Conservation (phyloP, 495 filamentous ascomycete genomes). For the Antarctomyces pellizariae region DNA sequence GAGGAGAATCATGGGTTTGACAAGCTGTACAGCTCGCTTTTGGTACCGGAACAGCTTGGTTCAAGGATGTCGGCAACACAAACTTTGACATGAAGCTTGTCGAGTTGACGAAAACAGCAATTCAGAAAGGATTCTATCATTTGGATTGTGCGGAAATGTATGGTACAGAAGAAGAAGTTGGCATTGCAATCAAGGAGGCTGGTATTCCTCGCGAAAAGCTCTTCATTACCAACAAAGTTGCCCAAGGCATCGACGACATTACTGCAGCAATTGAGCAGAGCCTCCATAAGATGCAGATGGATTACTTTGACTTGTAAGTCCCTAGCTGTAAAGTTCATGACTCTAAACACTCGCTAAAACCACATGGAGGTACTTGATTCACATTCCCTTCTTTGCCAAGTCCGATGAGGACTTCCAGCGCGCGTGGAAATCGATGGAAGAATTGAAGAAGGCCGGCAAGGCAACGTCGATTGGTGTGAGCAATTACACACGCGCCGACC, state of each 20-base stretch:
- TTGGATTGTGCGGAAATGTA: background rate
- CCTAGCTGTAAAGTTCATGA: too few relatives aligned
- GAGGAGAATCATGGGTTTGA: too few relatives aligned
- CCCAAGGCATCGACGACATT: background rate
- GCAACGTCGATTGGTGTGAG: conserved; percentile 18
- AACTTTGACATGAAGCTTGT: background rate
- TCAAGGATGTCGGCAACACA: background rate
- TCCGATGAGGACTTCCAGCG: conserved; percentile 10
- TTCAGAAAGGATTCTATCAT: background rate
- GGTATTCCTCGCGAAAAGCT: background rate
- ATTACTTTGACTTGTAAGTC: conserved; percentile 8
- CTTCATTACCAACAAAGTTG: conserved; percentile 1
- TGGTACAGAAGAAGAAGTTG: background rate
- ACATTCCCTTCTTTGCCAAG: conserved; percentile 3
- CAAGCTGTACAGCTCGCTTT: background rate
- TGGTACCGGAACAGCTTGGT: background rate
- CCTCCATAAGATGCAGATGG: background rate
- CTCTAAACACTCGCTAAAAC: background rate
- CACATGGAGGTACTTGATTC: conserved; percentile 2
- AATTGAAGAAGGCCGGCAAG: conserved; percentile 17
- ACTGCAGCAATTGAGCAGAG: background rate
- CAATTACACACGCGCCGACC: conserved; percentile 13
- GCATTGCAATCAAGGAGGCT: background rate
- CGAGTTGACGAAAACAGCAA: background rate
- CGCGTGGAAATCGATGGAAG: conserved; percentile 23